These are phyloP conservation scores for Starmerella stellata DNA, from an alignment of 805 yeast species.

Conservation along the genomic window DNA sequence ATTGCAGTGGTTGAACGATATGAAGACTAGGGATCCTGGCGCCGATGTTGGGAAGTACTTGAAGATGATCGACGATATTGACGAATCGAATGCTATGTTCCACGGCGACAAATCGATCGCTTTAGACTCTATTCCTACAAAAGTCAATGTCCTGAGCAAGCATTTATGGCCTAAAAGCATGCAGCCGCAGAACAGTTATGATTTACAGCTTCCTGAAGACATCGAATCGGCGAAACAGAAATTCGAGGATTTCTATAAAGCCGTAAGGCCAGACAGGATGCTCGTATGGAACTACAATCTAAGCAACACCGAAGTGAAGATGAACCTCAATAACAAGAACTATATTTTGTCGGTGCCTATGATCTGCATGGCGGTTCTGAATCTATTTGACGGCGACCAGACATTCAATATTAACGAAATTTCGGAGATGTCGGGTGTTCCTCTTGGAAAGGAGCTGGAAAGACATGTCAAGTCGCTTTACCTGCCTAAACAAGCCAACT, in stretches of 20 bases:
- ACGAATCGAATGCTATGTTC: conserved; percentile 45
- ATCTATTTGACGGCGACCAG: conserved; percentile 45
- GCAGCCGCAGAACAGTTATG: conserved; percentile 7
- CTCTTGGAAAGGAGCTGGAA: conserved; percentile 43
- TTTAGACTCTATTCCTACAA: conserved; percentile 27
- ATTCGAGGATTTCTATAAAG: conserved; percentile 35
- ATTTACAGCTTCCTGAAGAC: conserved; percentile 25
- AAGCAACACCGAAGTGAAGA: conserved; percentile 65
- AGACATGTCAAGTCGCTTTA: conserved; percentile 71
- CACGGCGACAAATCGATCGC: conserved; percentile 37
- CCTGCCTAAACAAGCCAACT: conserved; percentile 61
- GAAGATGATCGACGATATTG: conserved; percentile 85
- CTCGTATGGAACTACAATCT: conserved; percentile 66
- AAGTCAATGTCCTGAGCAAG: conserved; percentile 43
- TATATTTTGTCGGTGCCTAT: conserved; percentile 71
- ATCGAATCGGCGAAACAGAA: conserved; percentile 28
- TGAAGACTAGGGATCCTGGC: conserved; percentile 2
- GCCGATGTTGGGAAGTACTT: conserved; percentile 37
- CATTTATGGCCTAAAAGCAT: conserved; percentile 52
- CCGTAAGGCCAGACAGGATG: conserved; percentile 23
- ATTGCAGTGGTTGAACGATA: conserved; percentile 40
- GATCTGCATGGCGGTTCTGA: conserved; percentile 57
- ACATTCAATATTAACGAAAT: conserved; percentile 45
- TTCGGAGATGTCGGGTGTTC: conserved; percentile 46
- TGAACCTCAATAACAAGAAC: conserved; percentile 45